Percentiles rank a stretch among this genome's conserved stretches.
Evolutionary conservation across 192 early-diverging fungal genomes (phyloP).

Genomic region (Entomortierella beljakovae): DNA sequence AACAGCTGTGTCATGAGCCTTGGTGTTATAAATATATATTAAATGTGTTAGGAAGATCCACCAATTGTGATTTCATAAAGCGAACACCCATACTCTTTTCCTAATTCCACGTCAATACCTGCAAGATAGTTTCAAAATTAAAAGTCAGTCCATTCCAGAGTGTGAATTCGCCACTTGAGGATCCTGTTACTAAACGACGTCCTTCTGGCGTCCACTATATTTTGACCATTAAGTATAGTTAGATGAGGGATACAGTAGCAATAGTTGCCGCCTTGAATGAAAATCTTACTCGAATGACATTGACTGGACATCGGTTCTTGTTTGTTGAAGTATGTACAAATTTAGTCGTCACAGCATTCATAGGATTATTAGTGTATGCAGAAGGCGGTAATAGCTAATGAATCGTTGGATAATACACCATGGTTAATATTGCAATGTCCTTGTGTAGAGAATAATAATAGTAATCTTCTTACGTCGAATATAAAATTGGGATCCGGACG

Average conservation of each 20-base stretch:
- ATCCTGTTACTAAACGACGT: slow-evolving; percentile 91
- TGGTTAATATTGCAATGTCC: not conserved
- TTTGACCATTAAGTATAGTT: not conserved
- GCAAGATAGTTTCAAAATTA: slow-evolving; percentile 98
- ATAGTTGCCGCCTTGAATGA: too few relatives aligned
- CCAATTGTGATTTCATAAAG: not conserved
- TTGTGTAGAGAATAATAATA: not conserved
- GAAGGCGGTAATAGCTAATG: slow-evolving; percentile 75
- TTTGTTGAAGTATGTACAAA: slow-evolving; percentile 95
- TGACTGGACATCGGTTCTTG: slow-evolving; percentile 91
- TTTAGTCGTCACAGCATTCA: slow-evolving; percentile 83
- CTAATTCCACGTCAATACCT: too few relatives aligned
- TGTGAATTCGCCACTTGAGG: slow-evolving; percentile 95
- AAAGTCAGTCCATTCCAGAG: slow-evolving; percentile 98
- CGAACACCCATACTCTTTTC: too few relatives aligned
- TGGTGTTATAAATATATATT: not conserved
- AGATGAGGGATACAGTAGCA: too few relatives aligned
- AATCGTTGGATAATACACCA: not conserved
- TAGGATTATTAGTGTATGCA: slow-evolving; percentile 73
- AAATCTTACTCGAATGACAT: slow-evolving; percentile 85
- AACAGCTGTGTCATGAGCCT: slow-evolving; percentile 95
- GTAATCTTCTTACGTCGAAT: slow-evolving; percentile 66
- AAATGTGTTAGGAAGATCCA: not conserved
- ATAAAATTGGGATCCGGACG: slow-evolving; percentile 82
- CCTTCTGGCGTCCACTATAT: slow-evolving; percentile 96